phyloP scores from a whole-genome alignment of 768 basidiomycete genomes.

The Trametes elegans region DNA sequence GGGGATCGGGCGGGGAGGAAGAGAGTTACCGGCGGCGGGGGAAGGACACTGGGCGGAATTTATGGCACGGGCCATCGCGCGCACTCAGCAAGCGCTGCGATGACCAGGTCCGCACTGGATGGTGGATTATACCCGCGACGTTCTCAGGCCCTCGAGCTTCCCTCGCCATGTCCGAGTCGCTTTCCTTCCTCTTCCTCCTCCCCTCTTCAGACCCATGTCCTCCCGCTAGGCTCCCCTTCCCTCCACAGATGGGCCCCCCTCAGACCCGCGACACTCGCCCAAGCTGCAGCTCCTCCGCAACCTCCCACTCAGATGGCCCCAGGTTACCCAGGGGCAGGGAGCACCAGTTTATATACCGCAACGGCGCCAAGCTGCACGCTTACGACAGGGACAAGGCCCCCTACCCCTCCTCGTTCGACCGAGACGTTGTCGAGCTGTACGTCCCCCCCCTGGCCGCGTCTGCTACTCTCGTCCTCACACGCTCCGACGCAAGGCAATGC shows the following conservation, averaged over 20 bases:
- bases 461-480: neutral
- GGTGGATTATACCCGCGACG: neutral
- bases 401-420: constrained; percentile 74
- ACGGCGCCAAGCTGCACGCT: constrained; percentile 64
- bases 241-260: constrained; percentile 6
- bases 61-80: too few species aligned
- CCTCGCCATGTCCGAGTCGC: constrained; percentile 3
- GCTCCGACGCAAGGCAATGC: constrained; percentile 5
- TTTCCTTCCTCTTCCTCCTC: constrained; percentile 5
- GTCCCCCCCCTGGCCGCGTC: constrained; percentile 24
- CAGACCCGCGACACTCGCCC: constrained; percentile 13
- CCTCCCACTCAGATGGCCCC: too few species aligned
- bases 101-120: too few species aligned
- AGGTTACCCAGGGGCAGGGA: constrained; percentile 41
- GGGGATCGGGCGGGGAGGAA: constrained; percentile 36
- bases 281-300: constrained; percentile 21
- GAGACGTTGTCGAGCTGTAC: constrained; percentile 65
- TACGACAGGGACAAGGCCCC: constrained; percentile 76
- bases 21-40: constrained; percentile 25
- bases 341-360: constrained; percentile 53
- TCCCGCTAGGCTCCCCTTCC: constrained; percentile 9
- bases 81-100: too few species aligned
- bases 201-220: constrained; percentile 17
- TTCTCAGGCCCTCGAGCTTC: neutral
- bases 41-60: too few species aligned